These are phyloP conservation scores for Plasmodium coatneyi DNA, from an alignment of 169 alveolate genomes.

Conservation along the genomic window DNA sequence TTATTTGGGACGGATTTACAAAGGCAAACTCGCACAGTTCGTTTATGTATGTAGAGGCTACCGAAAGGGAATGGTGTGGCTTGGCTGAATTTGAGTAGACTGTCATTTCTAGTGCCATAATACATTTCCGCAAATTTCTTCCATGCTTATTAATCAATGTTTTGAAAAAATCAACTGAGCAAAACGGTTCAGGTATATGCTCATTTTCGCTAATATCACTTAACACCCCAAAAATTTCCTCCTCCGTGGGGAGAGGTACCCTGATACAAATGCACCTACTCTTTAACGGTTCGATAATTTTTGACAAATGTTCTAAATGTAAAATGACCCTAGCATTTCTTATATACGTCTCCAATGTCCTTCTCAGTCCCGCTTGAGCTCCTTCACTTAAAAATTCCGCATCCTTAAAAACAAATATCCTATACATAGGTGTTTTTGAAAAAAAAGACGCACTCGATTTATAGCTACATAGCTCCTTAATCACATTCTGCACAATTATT, in stretches of 20 bases:
- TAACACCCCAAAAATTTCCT: constrained; percentile 78
- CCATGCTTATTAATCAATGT: constrained; percentile 43
- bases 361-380: constrained; percentile 96
- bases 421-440: constrained; percentile 89
- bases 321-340: constrained; percentile 92
- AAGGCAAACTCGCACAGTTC: constrained; percentile 59
- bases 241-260: constrained; percentile 93
- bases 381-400: constrained; percentile 91
- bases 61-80: constrained; percentile 44
- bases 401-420: constrained; percentile 92
- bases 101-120: constrained; percentile 71
- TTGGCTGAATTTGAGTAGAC: constrained; percentile 48
- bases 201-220: constrained; percentile 43
- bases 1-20: constrained; percentile 47
- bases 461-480: constrained; percentile 93
- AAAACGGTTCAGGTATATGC: constrained; percentile 14
- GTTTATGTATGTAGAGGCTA: constrained; percentile 46
- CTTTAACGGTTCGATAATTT: constrained; percentile 93
- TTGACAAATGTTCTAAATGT: constrained; percentile 89
- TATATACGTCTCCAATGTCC: constrained; percentile 95
- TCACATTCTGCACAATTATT: constrained; percentile 92
- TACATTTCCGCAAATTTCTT: constrained; percentile 57
- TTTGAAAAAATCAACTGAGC: constrained; percentile 25
- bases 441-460: constrained; percentile 89
- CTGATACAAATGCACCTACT: constrained; percentile 95